Percentiles rank a stretch among this genome's conserved stretches.
phyloP scores from a whole-genome alignment of 1,139 yeast species.

The Suhomyces ambrosiae region DNA sequence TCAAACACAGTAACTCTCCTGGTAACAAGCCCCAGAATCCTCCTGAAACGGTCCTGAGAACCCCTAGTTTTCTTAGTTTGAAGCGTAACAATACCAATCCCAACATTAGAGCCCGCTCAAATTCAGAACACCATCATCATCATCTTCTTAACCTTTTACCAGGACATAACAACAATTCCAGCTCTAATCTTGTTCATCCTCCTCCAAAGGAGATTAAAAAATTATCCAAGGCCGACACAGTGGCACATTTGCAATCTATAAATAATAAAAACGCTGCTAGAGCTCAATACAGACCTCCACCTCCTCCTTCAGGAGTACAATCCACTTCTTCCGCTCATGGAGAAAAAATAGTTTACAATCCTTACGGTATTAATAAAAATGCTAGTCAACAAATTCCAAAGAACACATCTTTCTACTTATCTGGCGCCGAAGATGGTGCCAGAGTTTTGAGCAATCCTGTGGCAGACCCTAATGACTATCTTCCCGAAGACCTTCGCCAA shows the following conservation, averaged over 20 bases:
- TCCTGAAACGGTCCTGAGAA: conserved; percentile 17
- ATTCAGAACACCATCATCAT: conserved; percentile 11
- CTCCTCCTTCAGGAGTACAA: conserved; percentile 3
- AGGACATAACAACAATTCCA: conserved; percentile 5
- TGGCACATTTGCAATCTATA: conserved; percentile 40
- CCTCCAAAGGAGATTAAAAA: conserved; percentile 24
- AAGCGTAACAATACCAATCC: conserved; percentile 31
- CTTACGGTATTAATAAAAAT: conserved; percentile 45
- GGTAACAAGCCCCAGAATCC: background rate
- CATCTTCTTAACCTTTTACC: conserved; percentile 8
- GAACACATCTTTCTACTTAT: conserved; percentile 44
- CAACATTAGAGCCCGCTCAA: conserved; percentile 9
- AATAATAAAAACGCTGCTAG: conserved; percentile 34
- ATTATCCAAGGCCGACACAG: conserved; percentile 41
- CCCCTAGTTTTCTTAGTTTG: conserved; percentile 33
- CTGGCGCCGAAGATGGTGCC: conserved; percentile 38
- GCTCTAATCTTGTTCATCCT: background rate
- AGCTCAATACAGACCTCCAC: conserved; percentile 12
- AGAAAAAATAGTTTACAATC: conserved; percentile 49
- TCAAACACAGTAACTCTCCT: conserved; percentile 8
- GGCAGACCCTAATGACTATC: conserved; percentile 64
- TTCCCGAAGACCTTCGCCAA: conserved; percentile 59
- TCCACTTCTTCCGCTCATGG: conserved; percentile 13
- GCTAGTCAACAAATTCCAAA: conserved; percentile 40
- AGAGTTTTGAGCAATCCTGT: conserved; percentile 65